Base-by-base conservation (phyloP, 2,329 filamentous ascomycete species). In the Fusarium chlamydosporum region DNA sequence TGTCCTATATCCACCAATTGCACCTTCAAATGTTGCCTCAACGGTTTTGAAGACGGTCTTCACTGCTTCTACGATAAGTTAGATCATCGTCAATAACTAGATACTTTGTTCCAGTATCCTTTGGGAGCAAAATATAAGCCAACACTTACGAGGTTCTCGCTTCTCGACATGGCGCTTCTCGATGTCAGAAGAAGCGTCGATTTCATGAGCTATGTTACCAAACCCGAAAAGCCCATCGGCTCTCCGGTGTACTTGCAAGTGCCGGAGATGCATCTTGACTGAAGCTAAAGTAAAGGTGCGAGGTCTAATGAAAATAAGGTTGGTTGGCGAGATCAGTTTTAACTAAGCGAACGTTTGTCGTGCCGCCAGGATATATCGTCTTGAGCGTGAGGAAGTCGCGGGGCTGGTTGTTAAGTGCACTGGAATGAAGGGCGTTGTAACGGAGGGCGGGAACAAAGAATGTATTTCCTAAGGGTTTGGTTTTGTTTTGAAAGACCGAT, bases 1-100 rank as follows among this genome's bases (percentile, higher is more conserved):
- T 7, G 82, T 84, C 34, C 77, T 77, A 56, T 80, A 84, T 27
- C 82, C 82, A 51, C 81, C 82, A 56, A 84, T 75, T 7, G 76
- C 72, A n/a, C 81, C 82, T 35, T 77, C 75, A 37, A 84, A 84
- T 6, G 77, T 81, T 13, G 79, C 73, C 7, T 74, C 68, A 74
- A 82, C 63, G 37, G 82, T 84, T 50, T 79, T 78, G 70, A 80
- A 83, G 20, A 84, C 76, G 18, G 80, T 82, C 15, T 72, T 73
- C 34, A 78, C 70, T 41, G 81, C 73, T 18, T 77, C 80, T 69
- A 15, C 8, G 41, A 23, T 20, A 7, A n/a, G 27, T 72, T 51
- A 72, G 67, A 42, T 18, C 37, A 40, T 23, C 20, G 20, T n/a
- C 11, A 13, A n/a, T 6, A 6, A 31, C 27, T 16, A 37, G 10